Evolutionary conservation across 2,329 filamentous ascomycete species (phyloP), one percentile per base, ranked within the genome.

Genomic region (Fusarium annulatum): DNA sequence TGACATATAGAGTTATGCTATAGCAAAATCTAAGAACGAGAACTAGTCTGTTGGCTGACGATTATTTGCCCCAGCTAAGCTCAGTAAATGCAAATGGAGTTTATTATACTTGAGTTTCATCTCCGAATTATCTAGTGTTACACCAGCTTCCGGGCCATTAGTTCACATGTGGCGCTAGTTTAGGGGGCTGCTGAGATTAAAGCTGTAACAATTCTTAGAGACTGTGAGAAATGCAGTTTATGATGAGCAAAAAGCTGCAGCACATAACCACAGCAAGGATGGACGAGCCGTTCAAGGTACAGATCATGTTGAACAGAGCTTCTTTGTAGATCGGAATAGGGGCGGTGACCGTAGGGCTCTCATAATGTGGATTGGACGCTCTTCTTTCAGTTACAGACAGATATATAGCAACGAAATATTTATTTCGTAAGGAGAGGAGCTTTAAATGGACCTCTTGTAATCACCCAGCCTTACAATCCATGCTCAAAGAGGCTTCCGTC

Each of bases 361-460:
- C 3, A 4, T 1, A 28, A 28, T 7, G 8, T 15, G 12, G 6
- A 16, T 21, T 21, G 14, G 4, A 16, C 4, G 14, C 3, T n/a
- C 14, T 16, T 2, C 14, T 5, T 8, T 5, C 4, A 8, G 7
- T 11, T 11, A n/a, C 5, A 6, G 9, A 49, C 7, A n/a, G 3
- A 16, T 30, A 2, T 3, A 3, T n/a, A 48, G 9, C 19, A n/a
- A 18, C 5, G n/a, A 0, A 18, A 4, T 12, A n/a, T n/a, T 2
- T 0, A 6, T 2, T n/a, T 8, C 19, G 18, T 11, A 11, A 7
- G 10, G 42, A 23, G 5, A 23, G 9, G 4, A 23, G 23, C 1
- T 10, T 16, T 11, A 0, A 23, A 43, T 7, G 0, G 3, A 9
- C 6, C 2, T 14, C 3, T 3, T 5, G 2, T 7, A 21, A 15